These are phyloP conservation scores for Petasospora fabianii DNA, from an alignment of 1,139 yeast species.

Conservation along the genomic window DNA sequence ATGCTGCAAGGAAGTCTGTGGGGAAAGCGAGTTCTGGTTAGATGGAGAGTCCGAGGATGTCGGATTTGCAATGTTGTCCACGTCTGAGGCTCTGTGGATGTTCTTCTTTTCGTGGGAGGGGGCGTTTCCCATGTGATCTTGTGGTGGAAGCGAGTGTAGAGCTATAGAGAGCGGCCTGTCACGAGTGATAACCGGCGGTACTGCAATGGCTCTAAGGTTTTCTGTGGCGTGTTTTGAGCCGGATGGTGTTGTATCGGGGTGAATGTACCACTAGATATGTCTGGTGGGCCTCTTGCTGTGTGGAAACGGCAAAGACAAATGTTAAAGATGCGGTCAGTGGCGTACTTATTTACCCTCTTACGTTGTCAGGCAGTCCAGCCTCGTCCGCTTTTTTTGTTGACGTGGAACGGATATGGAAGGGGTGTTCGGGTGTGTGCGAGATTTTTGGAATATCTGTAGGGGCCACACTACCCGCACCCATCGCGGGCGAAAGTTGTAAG, in stretches of 20 bases:
- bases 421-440: conserved; percentile 1
- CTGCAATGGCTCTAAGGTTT: too few species aligned
- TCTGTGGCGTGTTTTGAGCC: too few species aligned
- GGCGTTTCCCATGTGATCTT: conserved; percentile 22
- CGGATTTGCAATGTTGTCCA: not conserved
- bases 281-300: too few species aligned
- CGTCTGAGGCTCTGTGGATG: not conserved
- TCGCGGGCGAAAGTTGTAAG: too few species aligned
- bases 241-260: too few species aligned
- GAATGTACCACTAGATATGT: too few species aligned
- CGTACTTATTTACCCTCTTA: not conserved
- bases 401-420: not conserved
- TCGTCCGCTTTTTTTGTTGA: conserved; percentile 4
- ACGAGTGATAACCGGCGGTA: not conserved
- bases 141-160: not conserved
- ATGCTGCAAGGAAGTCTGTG: conserved; percentile 16
- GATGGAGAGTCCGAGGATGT: not conserved
- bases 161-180: not conserved
- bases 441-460: not conserved
- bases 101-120: conserved; percentile 18
- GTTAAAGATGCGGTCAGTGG: not conserved
- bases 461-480: too few species aligned
- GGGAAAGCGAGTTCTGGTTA: conserved; percentile 7
- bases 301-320: not conserved
- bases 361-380: not conserved